Conservation (phyloP, 1,284 basidiomycete genomes). For the Marasmius sp. region DNA sequence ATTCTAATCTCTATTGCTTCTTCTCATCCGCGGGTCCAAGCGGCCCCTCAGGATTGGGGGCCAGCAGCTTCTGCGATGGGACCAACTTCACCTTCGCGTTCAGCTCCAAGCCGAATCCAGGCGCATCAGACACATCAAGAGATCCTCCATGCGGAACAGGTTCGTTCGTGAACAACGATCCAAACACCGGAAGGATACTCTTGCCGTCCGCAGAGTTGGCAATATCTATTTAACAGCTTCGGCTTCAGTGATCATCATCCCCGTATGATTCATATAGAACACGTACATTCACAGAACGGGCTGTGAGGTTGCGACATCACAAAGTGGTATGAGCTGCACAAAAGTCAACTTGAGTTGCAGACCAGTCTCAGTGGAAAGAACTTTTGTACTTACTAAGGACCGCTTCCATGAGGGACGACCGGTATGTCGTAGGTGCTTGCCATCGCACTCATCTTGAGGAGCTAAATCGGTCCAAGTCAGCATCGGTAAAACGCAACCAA, state of each 20-base stretch:
- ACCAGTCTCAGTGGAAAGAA: too few species aligned
- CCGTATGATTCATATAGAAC: constrained; percentile 16
- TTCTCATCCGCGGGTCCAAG: constrained; percentile 6
- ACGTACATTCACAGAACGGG: constrained; percentile 30
- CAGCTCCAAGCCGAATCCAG: constrained; percentile 48
- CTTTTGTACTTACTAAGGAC: constrained; percentile 25
- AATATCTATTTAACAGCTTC: constrained; percentile 40
- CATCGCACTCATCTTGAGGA: constrained; percentile 46
- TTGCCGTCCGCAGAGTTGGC: constrained; percentile 52
- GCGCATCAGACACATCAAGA: constrained; percentile 39
- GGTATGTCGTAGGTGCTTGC: constrained; percentile 46
- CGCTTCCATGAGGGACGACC: constrained; percentile 51
- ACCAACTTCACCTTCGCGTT: constrained; percentile 38
- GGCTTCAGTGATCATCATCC: constrained; percentile 16
- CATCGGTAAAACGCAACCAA: neutral
- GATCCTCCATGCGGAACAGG: constrained; percentile 43
- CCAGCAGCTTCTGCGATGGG: constrained; percentile 16
- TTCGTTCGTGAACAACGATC: constrained; percentile 51
- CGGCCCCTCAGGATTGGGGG: constrained; percentile 10
- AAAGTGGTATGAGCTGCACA: constrained; percentile 29
- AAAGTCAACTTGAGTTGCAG: neutral
- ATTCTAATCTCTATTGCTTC: neutral
- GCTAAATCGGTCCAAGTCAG: constrained; percentile 10
- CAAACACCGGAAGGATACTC: constrained; percentile 46
- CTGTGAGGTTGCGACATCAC: constrained; percentile 34